phyloP scores from a whole-genome alignment of 257 asterid species.

The Solanum medicagineum region DNA sequence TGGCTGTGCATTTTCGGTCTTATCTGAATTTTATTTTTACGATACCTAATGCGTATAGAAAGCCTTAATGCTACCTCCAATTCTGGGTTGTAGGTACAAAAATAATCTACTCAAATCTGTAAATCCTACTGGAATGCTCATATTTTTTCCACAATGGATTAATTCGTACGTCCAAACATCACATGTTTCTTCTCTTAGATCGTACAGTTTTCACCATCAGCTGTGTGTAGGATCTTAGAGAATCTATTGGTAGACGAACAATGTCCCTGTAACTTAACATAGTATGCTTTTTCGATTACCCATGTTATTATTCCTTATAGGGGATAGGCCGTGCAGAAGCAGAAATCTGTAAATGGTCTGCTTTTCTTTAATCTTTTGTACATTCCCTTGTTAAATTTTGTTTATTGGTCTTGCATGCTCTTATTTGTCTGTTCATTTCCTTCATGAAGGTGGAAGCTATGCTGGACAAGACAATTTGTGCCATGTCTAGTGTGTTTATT shows the following conservation, averaged over 20 bases:
- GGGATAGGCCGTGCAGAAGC: background rate
- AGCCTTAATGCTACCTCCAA: background rate
- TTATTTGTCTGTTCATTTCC: background rate
- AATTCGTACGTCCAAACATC: background rate
- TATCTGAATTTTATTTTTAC: background rate
- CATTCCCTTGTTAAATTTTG: background rate
- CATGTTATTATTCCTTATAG: background rate
- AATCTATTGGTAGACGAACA: background rate
- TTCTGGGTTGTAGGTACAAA: background rate
- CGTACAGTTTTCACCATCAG: background rate
- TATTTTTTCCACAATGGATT: background rate
- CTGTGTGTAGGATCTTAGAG: background rate
- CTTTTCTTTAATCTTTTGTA: no score
- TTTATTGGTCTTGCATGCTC: background rate
- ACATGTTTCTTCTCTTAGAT: background rate
- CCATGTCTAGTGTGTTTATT: slow-evolving; percentile 74
- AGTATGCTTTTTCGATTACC: background rate
- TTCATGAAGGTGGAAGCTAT: slow-evolving; percentile 78
- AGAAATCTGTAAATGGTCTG: background rate
- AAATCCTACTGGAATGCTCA: background rate
- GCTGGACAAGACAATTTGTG: slow-evolving; percentile 98
- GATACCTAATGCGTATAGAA: background rate
- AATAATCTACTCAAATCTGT: background rate
- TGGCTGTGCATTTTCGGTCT: background rate
- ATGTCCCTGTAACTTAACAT: background rate